A percentile compares a stretch with the other conserved stretches of the same genome.
Evolutionary conservation across 2,329 filamentous ascomycete genomes (phyloP).

Genomic region (Chaetomium sp.): DNA sequence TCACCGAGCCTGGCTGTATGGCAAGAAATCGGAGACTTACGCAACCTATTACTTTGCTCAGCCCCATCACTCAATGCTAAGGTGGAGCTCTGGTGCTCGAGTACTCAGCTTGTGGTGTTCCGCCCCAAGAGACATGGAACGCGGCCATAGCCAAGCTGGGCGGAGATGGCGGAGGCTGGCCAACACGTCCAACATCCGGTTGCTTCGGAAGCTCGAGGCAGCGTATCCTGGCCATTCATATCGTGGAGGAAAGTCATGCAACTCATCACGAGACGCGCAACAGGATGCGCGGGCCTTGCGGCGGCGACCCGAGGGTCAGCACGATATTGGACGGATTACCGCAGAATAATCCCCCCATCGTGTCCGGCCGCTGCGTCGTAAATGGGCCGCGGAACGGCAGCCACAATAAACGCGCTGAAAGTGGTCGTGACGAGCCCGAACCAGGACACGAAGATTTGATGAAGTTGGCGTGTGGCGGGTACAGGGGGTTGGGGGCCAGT

Average conservation of each 20-base stretch:
- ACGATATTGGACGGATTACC: not conserved
- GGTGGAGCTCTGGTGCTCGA: not conserved
- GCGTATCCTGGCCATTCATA: slow-evolving; percentile 21
- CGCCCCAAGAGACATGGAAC: not conserved
- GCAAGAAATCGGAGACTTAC: slow-evolving; percentile 2
- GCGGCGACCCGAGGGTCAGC: not conserved
- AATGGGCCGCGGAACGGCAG: not conserved
- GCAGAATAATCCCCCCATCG: not conserved
- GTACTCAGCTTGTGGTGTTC: slow-evolving; percentile 9
- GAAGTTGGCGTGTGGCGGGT: slow-evolving; percentile 25
- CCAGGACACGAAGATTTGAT: slow-evolving; percentile 14
- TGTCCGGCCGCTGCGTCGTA: not conserved
- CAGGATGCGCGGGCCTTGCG: not conserved
- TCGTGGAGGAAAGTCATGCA: not conserved
- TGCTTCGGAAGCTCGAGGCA: not conserved
- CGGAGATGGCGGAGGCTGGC: not conserved
- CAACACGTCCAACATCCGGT: not conserved
- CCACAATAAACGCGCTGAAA: not conserved
- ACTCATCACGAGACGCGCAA: slow-evolving; percentile 4
- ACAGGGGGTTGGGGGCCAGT: not conserved
- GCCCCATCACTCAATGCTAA: slow-evolving; percentile 2
- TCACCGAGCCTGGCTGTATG: not conserved
- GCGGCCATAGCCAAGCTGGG: not conserved
- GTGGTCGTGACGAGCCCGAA: too few species aligned
- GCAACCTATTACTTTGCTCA: slow-evolving; percentile 18